phyloP scores from a whole-genome alignment of 495 filamentous ascomycete species.

The Pseudoneurospora amorphoporcata region DNA sequence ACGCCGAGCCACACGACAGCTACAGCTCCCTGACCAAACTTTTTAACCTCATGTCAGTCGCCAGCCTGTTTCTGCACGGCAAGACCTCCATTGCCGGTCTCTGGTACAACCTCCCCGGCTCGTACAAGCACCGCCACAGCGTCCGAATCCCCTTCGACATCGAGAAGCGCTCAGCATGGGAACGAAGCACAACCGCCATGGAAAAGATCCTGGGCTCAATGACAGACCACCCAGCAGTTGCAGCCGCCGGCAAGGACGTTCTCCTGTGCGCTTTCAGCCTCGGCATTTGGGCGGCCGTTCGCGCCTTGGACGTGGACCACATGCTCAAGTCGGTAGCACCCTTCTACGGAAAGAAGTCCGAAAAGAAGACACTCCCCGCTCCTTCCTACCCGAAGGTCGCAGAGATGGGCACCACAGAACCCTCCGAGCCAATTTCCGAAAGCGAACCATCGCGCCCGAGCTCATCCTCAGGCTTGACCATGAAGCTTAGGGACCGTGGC shows the following conservation, averaged over 20 bases:
- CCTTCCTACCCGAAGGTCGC: neutral
- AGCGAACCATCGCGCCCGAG: neutral
- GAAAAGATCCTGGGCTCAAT: constrained; percentile 32
- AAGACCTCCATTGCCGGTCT: constrained; percentile 27
- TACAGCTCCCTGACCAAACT: constrained; percentile 28
- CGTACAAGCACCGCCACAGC: constrained; percentile 35
- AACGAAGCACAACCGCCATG: constrained; percentile 31
- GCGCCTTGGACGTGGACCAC: constrained; percentile 32
- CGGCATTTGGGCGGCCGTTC: constrained; percentile 42
- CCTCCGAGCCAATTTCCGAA: neutral
- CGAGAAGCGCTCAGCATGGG: constrained; percentile 28
- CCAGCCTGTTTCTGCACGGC: constrained; percentile 27
- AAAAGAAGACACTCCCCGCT: neutral
- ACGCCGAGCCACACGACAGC: constrained; percentile 26
- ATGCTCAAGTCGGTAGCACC: constrained; percentile 24
- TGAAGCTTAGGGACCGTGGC: neutral
- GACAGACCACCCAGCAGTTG: constrained; percentile 39
- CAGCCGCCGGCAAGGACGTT: constrained; percentile 39
- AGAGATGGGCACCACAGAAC: neutral
- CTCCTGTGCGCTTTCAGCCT: constrained; percentile 41
- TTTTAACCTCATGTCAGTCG: constrained; percentile 31
- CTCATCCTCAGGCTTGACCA: neutral
- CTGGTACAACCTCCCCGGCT: constrained; percentile 30
- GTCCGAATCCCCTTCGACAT: constrained; percentile 33
- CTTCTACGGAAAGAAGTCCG: neutral